Evolutionary conservation across 805 yeast genomes (phyloP).

Genomic region (Kazachstania kunashirensis): DNA sequence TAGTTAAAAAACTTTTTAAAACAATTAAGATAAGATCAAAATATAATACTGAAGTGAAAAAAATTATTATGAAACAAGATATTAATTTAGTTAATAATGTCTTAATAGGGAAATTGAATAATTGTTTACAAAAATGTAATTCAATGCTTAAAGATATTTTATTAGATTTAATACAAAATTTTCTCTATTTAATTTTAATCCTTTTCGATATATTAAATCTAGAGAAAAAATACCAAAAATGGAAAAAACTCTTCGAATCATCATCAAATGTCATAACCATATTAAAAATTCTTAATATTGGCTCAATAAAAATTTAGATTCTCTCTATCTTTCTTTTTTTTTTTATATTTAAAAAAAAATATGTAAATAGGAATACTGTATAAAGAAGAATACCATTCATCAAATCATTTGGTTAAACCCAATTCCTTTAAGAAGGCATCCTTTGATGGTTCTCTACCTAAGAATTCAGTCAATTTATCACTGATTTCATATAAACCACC

Average conservation of each 20-base stretch:
- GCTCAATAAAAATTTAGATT: not conserved
- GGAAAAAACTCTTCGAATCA: slow-evolving; percentile 13
- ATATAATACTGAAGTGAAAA: slow-evolving; percentile 11
- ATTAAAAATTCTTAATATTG: slow-evolving; percentile 12
- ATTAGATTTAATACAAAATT: slow-evolving; percentile 21
- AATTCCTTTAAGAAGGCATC: slow-evolving; percentile 65
- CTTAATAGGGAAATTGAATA: slow-evolving; percentile 13
- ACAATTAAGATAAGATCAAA: slow-evolving; percentile 9
- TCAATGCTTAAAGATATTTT: slow-evolving; percentile 9
- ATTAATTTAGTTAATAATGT: slow-evolving; percentile 9
- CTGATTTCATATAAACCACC: slow-evolving; percentile 70
- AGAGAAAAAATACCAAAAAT: slow-evolving; percentile 6
- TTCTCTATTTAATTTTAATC: slow-evolving; percentile 18
- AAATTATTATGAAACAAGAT: slow-evolving; percentile 1
- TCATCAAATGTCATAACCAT: slow-evolving; percentile 19
- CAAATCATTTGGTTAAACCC: slow-evolving; percentile 30
- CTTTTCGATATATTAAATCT: slow-evolving; percentile 15
- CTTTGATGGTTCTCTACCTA: slow-evolving; percentile 69
- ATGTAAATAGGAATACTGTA: too few relatives aligned
- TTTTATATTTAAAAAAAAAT: not conserved
- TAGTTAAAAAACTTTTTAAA: slow-evolving; percentile 8
- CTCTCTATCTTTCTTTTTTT: not conserved
- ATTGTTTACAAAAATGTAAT: slow-evolving; percentile 9
- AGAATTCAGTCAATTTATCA: slow-evolving; percentile 51
- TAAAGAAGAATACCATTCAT: not conserved